phyloP scores from a whole-genome alignment of 2,329 filamentous ascomycete species.

The Talaromyces sp. region DNA sequence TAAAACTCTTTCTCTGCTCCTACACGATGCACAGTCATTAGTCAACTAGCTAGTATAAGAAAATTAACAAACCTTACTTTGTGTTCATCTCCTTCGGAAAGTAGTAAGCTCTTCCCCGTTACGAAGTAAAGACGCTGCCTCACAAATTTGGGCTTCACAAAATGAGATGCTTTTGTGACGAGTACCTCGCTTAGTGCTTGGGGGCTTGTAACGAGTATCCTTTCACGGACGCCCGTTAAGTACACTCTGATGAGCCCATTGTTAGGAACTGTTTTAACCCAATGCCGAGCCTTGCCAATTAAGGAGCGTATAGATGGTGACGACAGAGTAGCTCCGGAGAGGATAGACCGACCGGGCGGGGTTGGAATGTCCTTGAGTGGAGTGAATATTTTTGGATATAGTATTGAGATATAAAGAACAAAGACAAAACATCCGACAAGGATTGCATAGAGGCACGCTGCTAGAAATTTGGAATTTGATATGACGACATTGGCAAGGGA shows the following conservation, averaged over 20 bases:
- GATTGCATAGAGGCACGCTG: not conserved
- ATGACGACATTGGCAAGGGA: not conserved
- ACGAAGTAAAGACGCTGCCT: conserved; percentile 30
- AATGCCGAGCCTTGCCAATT: not conserved
- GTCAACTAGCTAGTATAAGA: not conserved
- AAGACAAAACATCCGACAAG: not conserved
- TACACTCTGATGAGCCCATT: conserved; percentile 65
- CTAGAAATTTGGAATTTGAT: not conserved
- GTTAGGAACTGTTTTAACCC: conserved; percentile 54
- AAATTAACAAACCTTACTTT: conserved; percentile 43
- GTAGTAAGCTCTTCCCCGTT: conserved; percentile 46
- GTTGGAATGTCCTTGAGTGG: not conserved
- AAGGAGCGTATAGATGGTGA: not conserved
- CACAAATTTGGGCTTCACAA: conserved; percentile 57
- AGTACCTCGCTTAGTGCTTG: conserved; percentile 67
- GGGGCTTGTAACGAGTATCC: conserved; percentile 56
- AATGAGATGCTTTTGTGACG: conserved; percentile 64
- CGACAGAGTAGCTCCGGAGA: not conserved
- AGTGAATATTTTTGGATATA: not conserved
- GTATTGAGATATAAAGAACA: not conserved
- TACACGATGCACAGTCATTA: conserved; percentile 11
- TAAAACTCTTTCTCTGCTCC: conserved; percentile 69
- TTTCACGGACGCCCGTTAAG: conserved; percentile 56
- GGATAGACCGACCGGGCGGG: not conserved
- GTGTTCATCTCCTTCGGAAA: conserved; percentile 89